Evolutionary conservation across 495 filamentous ascomycete species (phyloP).

Genomic region (Ramalina intermedia): DNA sequence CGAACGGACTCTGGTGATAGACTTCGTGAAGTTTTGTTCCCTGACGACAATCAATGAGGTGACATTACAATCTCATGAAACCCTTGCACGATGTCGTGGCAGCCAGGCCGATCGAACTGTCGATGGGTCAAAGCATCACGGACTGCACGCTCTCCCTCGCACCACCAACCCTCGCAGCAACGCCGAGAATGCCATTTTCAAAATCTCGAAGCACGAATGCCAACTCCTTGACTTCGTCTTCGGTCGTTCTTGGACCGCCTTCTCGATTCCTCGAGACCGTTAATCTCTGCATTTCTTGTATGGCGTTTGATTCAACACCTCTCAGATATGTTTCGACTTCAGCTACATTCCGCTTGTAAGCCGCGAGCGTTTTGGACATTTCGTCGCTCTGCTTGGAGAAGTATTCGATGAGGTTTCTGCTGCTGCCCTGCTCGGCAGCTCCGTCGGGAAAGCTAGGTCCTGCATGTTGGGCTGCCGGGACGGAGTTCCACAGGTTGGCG

Average conservation of each 20-base stretch:
- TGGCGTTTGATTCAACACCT: slow-evolving; percentile 53
- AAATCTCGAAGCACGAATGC: slow-evolving; percentile 60
- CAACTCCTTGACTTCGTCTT: slow-evolving; percentile 41
- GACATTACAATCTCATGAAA: too few species aligned
- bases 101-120: neutral
- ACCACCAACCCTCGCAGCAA: slow-evolving; percentile 54
- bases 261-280: slow-evolving; percentile 39
- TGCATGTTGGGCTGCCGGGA: slow-evolving; percentile 9
- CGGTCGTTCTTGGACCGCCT: slow-evolving; percentile 28
- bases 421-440: slow-evolving; percentile 39
- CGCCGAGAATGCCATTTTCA: slow-evolving; percentile 61
- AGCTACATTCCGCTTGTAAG: slow-evolving; percentile 51
- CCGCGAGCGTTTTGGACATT: slow-evolving; percentile 49
- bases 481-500: slow-evolving; percentile 37
- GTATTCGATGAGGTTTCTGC: slow-evolving; percentile 53
- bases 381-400: slow-evolving; percentile 61
- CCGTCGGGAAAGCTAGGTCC: slow-evolving; percentile 33
- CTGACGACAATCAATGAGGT: too few species aligned
- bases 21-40: too few species aligned
- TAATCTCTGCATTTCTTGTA: slow-evolving; percentile 56
- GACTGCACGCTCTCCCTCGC: slow-evolving; percentile 58
- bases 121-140: slow-evolving; percentile 36
- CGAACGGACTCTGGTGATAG: too few species aligned
- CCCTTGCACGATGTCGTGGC: too few species aligned
- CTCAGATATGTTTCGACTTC: slow-evolving; percentile 77